phyloP scores from a whole-genome alignment of 768 basidiomycete species.

The Gautieria morchelliformis region DNA sequence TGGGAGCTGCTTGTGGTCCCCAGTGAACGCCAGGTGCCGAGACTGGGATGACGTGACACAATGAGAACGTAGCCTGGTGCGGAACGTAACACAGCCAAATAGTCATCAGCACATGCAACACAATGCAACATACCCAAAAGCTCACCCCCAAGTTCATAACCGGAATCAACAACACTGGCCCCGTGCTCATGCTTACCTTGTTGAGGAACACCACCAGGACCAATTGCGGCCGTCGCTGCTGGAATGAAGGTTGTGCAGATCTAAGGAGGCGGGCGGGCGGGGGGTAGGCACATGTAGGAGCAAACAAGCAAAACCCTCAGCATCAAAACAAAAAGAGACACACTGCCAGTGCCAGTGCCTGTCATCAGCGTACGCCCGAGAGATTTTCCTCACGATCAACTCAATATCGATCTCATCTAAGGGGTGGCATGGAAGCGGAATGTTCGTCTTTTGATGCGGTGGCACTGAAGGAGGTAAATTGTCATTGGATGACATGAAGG shows the following conservation, averaged over 20 bases:
- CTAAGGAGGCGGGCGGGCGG: slow-evolving; percentile 26
- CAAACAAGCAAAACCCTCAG: slow-evolving; percentile 6
- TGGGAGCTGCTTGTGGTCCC: slow-evolving; percentile 95
- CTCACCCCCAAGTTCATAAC: slow-evolving; percentile 91
- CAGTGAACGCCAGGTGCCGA: slow-evolving; percentile 77
- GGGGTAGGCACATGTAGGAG: too few species aligned
- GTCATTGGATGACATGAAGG: too few species aligned
- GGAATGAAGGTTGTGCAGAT: slow-evolving; percentile 87
- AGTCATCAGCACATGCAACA: slow-evolving; percentile 11
- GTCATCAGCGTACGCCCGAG: too few species aligned
- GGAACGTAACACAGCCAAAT: too few species aligned
- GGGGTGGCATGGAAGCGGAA: too few species aligned
- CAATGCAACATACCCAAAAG: slow-evolving; percentile 19
- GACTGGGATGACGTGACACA: slow-evolving; percentile 34
- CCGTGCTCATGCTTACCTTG: slow-evolving; percentile 94
- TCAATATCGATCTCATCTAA: too few species aligned
- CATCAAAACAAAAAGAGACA: slow-evolving; percentile 3
- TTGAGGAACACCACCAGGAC: slow-evolving; percentile 90
- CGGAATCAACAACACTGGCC: slow-evolving; percentile 84
- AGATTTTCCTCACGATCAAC: too few species aligned
- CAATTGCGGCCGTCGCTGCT: slow-evolving; percentile 53
- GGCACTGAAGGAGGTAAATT: too few species aligned
- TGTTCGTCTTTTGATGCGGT: too few species aligned
- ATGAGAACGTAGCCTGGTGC: too few species aligned
- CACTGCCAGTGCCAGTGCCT: neutral